Percentiles rank a stretch among this genome's conserved stretches.
phyloP scores from a whole-genome alignment of 2,329 filamentous ascomycete genomes.

The Dactylonectria estremocensis region DNA sequence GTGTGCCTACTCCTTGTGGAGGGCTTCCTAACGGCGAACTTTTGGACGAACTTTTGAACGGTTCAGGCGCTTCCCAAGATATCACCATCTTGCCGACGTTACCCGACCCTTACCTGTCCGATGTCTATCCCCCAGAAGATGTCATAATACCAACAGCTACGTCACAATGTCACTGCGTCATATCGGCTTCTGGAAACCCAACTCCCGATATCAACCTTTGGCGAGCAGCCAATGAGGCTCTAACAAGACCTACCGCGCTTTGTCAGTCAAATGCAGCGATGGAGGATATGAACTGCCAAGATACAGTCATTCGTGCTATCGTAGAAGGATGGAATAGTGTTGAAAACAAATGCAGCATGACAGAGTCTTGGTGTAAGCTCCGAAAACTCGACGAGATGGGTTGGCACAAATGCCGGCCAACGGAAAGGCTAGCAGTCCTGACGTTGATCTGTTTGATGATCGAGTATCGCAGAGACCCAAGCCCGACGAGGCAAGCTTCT shows the following conservation, averaged over 20 bases:
- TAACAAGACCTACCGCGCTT: slow-evolving; percentile 28
- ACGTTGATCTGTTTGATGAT: slow-evolving; percentile 43
- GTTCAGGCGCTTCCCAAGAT: not conserved
- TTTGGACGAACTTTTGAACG: not conserved
- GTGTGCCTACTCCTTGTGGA: not conserved
- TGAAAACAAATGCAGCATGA: slow-evolving; percentile 43
- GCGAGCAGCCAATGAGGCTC: slow-evolving; percentile 44
- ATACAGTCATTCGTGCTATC: slow-evolving; percentile 43
- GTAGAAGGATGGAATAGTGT: slow-evolving; percentile 50
- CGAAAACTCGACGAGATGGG: slow-evolving; percentile 45
- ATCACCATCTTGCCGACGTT: not conserved
- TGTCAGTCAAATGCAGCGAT: slow-evolving; percentile 31
- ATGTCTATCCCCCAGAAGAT: not conserved
- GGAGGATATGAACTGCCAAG: slow-evolving; percentile 40
- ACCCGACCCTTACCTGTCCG: not conserved
- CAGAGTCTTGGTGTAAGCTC: slow-evolving; percentile 46
- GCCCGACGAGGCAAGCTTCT: slow-evolving; percentile 28
- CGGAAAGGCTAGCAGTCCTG: slow-evolving; percentile 44
- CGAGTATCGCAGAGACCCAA: slow-evolving; percentile 46
- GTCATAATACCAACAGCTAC: not conserved
- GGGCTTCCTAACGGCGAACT: not conserved
- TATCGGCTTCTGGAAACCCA: not conserved
- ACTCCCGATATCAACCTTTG: slow-evolving; percentile 24
- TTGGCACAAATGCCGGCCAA: slow-evolving; percentile 33
- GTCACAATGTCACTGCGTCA: not conserved